phyloP scores from a whole-genome alignment of 495 filamentous ascomycete genomes.

The Penicillium coprophilum region DNA sequence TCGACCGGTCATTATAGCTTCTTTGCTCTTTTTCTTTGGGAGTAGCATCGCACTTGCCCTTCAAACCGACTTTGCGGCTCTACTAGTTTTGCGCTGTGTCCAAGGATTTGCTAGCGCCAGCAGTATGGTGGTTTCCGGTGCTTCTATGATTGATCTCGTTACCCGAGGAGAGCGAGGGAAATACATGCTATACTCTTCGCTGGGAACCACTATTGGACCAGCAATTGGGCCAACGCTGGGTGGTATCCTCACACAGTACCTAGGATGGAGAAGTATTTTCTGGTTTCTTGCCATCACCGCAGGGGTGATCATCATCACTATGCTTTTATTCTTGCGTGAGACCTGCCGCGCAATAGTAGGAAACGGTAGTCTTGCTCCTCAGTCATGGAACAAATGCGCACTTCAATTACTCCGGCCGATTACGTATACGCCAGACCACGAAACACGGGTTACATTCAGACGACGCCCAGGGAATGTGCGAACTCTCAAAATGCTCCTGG shows the following conservation, averaged over 20 bases:
- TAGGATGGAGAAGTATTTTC: conserved; percentile 68
- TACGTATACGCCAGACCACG: neutral
- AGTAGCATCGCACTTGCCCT: conserved; percentile 2
- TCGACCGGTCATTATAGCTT: conserved; percentile 36
- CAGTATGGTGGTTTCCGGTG: conserved; percentile 27
- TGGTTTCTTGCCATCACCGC: conserved; percentile 60
- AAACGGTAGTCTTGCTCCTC: conserved; percentile 39
- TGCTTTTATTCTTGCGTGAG: conserved; percentile 30
- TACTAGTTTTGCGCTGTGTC: conserved; percentile 8
- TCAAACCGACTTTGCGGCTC: conserved; percentile 1
- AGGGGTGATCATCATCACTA: conserved; percentile 48
- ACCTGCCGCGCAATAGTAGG: conserved; percentile 42
- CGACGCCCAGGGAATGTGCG: neutral
- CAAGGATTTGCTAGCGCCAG: conserved; percentile 2
- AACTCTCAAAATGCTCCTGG: conserved; percentile 1
- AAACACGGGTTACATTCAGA: neutral
- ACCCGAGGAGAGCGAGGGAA: conserved; percentile 37
- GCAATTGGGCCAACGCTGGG: conserved; percentile 59
- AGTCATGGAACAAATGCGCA: conserved; percentile 27
- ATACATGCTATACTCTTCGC: conserved; percentile 29
- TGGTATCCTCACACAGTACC: conserved; percentile 56
- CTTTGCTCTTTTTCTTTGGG: conserved; percentile 5
- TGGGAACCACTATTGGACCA: conserved; percentile 34
- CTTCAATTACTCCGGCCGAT: neutral
- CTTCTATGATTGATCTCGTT: conserved; percentile 33